Percentiles rank a stretch among this genome's conserved stretches.
Conservation (phyloP, 1,284 basidiomycete genomes). For the Grifola frondosa region DNA sequence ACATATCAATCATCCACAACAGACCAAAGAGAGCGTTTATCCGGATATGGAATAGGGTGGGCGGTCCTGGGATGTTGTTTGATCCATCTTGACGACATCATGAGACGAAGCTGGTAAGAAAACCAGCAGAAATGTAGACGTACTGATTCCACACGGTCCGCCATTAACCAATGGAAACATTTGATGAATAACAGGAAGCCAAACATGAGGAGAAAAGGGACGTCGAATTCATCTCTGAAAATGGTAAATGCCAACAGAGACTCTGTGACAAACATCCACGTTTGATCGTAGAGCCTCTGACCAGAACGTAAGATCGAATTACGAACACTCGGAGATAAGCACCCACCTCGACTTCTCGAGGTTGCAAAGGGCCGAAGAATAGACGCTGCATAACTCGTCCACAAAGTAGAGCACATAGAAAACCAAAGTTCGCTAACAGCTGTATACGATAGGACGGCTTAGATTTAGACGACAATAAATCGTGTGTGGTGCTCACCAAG, state of each 20-base stretch:
- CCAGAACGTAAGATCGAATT: slow-evolving; percentile 1
- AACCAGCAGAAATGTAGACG: slow-evolving; percentile 28
- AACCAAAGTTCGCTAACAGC: slow-evolving; percentile 92
- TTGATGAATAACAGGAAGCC: slow-evolving; percentile 92
- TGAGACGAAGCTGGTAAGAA: not conserved
- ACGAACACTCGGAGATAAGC: slow-evolving; percentile 31
- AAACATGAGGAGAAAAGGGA: slow-evolving; percentile 92
- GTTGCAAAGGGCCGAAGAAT: slow-evolving; percentile 89
- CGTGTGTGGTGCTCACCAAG: too few species aligned
- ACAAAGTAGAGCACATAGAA: slow-evolving; percentile 74
- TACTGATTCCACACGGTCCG: slow-evolving; percentile 95
- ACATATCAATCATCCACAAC: slow-evolving; percentile 71
- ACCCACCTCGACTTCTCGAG: slow-evolving; percentile 89
- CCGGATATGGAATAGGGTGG: slow-evolving; percentile 81
- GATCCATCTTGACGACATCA: slow-evolving; percentile 79
- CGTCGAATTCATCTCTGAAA: slow-evolving; percentile 92
- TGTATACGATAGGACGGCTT: too few species aligned
- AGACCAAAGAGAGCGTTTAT: slow-evolving; percentile 72
- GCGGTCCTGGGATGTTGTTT: slow-evolving; percentile 84
- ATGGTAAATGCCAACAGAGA: slow-evolving; percentile 95
- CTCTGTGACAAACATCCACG: slow-evolving; percentile 98
- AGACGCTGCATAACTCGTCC: slow-evolving; percentile 82
- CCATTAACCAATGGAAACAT: slow-evolving; percentile 96
- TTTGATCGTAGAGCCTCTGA: slow-evolving; percentile 89
- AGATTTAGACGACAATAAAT: too few species aligned